Evolutionary conservation across 331 rosid species (phyloP).

Genomic region (Quercus phellos): DNA sequence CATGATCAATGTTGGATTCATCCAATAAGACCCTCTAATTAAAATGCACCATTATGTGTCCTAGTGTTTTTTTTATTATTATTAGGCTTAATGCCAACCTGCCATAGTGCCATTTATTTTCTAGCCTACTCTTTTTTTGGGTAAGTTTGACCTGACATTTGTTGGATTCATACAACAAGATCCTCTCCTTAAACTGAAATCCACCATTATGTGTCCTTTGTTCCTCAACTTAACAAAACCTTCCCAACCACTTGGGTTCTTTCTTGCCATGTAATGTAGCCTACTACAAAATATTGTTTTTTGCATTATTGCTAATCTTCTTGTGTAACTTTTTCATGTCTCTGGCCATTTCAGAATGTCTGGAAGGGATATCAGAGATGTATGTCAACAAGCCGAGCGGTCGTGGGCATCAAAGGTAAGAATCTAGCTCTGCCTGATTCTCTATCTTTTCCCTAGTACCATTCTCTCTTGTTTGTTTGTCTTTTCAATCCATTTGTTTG

Average conservation of each 20-base stretch:
- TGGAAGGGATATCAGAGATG: constrained; percentile 89
- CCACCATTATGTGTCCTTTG: neutral
- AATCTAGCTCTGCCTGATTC: neutral
- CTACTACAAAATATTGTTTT: neutral
- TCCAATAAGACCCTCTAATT: neutral
- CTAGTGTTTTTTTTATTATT: no score
- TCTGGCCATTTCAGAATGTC: constrained; percentile 61
- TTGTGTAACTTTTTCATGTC: neutral
- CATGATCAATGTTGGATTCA: neutral
- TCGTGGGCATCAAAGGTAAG: constrained; percentile 90
- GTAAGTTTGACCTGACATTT: neutral
- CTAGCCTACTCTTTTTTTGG: no score
- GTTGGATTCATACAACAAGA: neutral
- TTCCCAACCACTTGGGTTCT: neutral
- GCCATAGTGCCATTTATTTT: no score
- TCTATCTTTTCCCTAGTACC: neutral
- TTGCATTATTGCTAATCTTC: neutral
- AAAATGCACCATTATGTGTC: no score
- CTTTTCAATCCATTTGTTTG: neutral
- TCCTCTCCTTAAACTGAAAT: no score
- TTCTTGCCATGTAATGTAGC: neutral
- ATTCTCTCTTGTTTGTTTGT: constrained; percentile 1
- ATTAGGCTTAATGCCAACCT: neutral
- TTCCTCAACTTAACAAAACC: neutral
- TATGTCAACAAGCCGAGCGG: constrained; percentile 89